Evolutionary conservation across 108 stramenopile species (phyloP), one percentile per base, ranked within the genome.

Genomic region (Cyclostephanos tholiformis): DNA sequence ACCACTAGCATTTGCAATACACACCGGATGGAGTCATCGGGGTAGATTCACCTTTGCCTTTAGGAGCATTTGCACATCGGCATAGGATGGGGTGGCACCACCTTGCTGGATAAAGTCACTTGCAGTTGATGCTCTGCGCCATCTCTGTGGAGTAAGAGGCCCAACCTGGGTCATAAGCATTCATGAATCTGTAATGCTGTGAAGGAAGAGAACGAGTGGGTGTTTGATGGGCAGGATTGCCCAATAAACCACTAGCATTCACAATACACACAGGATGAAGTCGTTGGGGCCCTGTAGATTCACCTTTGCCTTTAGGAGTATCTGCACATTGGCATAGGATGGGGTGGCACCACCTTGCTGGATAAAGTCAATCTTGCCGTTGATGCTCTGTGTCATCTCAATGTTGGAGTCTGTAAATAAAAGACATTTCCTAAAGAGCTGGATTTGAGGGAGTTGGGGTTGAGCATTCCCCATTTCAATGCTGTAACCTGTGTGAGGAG

Each of bases 401-500:
- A 23, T 13, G 23, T 56, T 13, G 23, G 55, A 56, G 22, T 56
- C 55, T 3, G 22, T 23, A 2, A 19, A 56, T 2, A 56, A 23
- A 56, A 56, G 11, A 5, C 55, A 5, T 23, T 56, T 0, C 55
- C 55, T 23, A 56, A 12, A 35, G 36, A 65, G 2, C 64, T 13
- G 4, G 64, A 22, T 41, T 19, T 23, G 19, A 65, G 64, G 64
- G 64, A 6, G 22, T 72, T 25, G 6, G 43, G 20, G 23, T 50
- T 32, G 0, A n/a, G 2, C 27, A 39, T 25, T 8, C 53, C 16
- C 48, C 63, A 72, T 11, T 8, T 2, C 20, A 72, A 44, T 22
- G 62, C 19, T 0, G 12, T n/a, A 30, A 72, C 52, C 17, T 72
- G 52, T 1, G 14, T n/a, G 25, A 72, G 57, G 27, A 49, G 36